Evolutionary conservation across 1,284 basidiomycete species (phyloP), one percentile per base, ranked within the genome.

Genomic region (Ceratobasidium theobromae): DNA sequence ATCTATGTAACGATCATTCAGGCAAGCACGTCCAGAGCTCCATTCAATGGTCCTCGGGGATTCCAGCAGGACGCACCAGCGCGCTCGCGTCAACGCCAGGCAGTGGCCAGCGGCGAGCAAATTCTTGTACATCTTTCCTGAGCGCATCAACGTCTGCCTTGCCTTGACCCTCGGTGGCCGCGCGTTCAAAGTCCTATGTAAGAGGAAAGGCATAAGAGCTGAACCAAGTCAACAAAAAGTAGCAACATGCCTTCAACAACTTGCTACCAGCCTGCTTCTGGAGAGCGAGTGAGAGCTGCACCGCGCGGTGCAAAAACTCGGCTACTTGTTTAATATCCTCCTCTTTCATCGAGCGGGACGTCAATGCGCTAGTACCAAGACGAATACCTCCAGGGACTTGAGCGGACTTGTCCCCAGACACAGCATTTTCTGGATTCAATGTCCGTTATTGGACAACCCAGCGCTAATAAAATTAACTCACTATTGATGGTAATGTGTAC

Each of bases 311-410:
- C 68, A 98, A 82, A 86, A 98, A 96, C 69, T 86, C 85, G 66
- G 89, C 96, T 66, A 99, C 94, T 70, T 86, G 76, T 77, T 90
- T 87, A 78, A 95, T 86, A 77, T 97, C 94, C 64, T 81, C 83
- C 78, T 97, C 93, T 55, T 78, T 80, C 95, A 99, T 95, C 77
- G 95, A 85, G 73, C 96, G 92, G 64, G 94, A 97, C 8, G 97
- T 98, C 43, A 99, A 79, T 14, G 97, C 95, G 32, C 93, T 89
- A 27, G 94, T 93, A 71, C 97, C 97, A 72, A 99, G 87, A 72
- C 97, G 93, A 75, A 99, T 96, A 74, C 97, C 97, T 74, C 97
- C 97, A 57, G 97, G 97, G 3, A 93, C 92, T 76, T 95, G 91
- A 1, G 97, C 97, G 64, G 93, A 97, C 45, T 75, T 82, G 78